A percentile compares a stretch with the other conserved stretches of the same genome.
Evolutionary conservation across 305 asterid species (phyloP).

Genomic region (Solanum hybrid): DNA sequence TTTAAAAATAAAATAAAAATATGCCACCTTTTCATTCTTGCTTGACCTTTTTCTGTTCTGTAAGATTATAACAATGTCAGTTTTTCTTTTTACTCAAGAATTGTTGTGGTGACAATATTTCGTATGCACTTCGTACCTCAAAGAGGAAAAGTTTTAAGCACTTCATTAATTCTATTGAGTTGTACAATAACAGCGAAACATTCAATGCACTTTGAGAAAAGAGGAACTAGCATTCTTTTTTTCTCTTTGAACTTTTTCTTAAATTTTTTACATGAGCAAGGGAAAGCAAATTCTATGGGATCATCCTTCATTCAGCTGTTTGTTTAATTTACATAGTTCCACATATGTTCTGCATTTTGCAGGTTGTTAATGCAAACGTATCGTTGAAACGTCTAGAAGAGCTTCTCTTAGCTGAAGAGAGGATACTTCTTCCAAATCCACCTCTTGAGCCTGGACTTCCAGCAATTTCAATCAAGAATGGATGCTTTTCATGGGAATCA

Average conservation of each 20-base stretch:
- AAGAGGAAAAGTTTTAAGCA: neutral
- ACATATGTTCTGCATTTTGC: conserved; percentile 14
- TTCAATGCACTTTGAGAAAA: neutral
- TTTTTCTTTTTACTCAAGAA: neutral
- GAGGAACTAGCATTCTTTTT: neutral
- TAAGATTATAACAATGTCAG: neutral
- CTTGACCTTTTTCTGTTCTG: neutral
- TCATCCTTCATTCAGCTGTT: neutral
- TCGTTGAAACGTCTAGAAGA: conserved; percentile 90
- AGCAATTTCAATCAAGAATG: conserved; percentile 77
- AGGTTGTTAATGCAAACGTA: conserved; percentile 93
- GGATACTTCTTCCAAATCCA: conserved; percentile 77
- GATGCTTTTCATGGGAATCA: conserved; percentile 79
- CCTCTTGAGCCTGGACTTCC: conserved; percentile 74
- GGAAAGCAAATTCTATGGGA: neutral
- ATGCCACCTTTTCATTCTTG: neutral
- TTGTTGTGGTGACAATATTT: neutral
- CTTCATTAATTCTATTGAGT: neutral
- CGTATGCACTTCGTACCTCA: neutral
- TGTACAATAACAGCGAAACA: neutral
- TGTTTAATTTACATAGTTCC: neutral
- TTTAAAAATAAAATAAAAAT: neutral
- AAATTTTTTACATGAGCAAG: neutral
- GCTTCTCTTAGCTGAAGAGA: conserved; percentile 81
- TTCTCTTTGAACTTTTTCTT: neutral